These are phyloP conservation scores for Russula dissimulans DNA, from an alignment of 768 basidiomycete genomes.

Conservation along the genomic window DNA sequence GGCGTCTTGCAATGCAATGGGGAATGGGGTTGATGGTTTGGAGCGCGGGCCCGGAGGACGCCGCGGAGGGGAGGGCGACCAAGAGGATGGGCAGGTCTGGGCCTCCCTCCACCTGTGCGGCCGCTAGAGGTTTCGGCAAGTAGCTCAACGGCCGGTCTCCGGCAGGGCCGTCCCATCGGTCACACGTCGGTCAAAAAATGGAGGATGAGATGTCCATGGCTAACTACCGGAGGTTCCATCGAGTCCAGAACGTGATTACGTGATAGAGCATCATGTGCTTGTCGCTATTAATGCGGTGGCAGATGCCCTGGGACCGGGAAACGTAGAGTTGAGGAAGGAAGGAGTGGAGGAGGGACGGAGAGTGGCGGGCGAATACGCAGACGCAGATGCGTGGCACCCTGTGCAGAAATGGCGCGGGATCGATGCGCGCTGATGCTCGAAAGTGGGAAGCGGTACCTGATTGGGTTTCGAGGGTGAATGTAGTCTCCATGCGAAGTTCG, in stretches of 20 bases:
- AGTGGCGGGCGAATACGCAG: not conserved
- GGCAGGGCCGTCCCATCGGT: not conserved
- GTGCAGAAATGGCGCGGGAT: constrained; percentile 2
- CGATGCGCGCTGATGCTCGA: not conserved
- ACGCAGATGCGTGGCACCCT: not conserved
- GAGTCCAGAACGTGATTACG: not conserved
- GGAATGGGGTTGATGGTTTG: not conserved
- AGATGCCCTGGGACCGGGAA: constrained; percentile 7
- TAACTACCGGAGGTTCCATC: not conserved
- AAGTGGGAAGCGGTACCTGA: constrained; percentile 2
- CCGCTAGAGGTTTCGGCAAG: not conserved
- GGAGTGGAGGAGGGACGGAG: not conserved
- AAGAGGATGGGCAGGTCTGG: not conserved
- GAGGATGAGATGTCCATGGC: not conserved
- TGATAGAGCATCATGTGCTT: not conserved
- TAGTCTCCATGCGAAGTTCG: not conserved
- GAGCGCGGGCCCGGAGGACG: not conserved
- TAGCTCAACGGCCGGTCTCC: not conserved
- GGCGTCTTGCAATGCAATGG: not conserved
- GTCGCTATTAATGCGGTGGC: not conserved
- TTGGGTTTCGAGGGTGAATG: not conserved
- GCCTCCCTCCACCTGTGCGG: not conserved
- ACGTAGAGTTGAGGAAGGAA: not conserved
- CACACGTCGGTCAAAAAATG: not conserved
- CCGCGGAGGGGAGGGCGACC: constrained; percentile 3